These are phyloP conservation scores for Pseudevernia furfuracea DNA, from an alignment of 495 filamentous ascomycete species.

Conservation along the genomic window DNA sequence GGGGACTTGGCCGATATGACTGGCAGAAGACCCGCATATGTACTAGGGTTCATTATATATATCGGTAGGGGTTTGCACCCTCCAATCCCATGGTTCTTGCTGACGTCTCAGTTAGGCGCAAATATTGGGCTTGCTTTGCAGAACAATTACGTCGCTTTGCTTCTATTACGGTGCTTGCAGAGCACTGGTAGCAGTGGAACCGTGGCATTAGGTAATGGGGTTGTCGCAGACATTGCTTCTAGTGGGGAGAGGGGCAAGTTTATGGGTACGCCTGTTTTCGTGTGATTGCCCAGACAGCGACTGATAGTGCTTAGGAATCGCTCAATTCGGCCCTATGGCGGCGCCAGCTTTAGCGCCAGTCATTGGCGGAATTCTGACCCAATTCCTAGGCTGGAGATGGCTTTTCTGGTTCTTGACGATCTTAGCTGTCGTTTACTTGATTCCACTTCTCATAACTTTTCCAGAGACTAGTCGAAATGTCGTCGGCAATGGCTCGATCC, in stretches of 20 bases:
- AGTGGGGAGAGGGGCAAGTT: conserved; percentile 32
- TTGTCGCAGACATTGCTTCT: conserved; percentile 34
- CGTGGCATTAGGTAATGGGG: conserved; percentile 28
- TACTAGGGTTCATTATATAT: conserved; percentile 36
- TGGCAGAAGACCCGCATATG: conserved; percentile 36
- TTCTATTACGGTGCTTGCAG: conserved; percentile 50
- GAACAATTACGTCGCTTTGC: conserved; percentile 45
- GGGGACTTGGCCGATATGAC: conserved; percentile 36
- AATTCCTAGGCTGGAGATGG: conserved; percentile 46
- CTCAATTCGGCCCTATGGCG: conserved; percentile 24
- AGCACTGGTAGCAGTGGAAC: conserved; percentile 42
- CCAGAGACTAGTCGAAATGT: conserved; percentile 49
- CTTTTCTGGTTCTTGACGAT: conserved; percentile 54
- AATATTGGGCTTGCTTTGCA: conserved; percentile 37
- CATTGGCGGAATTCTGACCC: conserved; percentile 46
- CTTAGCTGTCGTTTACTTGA: conserved; percentile 39
- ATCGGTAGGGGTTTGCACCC: conserved; percentile 15
- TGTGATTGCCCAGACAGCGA: not conserved
- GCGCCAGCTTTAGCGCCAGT: conserved; percentile 43
- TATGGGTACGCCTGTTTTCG: conserved; percentile 31
- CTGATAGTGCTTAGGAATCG: conserved; percentile 10
- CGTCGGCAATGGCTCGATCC: conserved; percentile 44
- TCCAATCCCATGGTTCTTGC: not conserved
- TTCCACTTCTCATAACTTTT: conserved; percentile 36
- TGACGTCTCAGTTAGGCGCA: conserved; percentile 14